These are phyloP conservation scores for Pulveroboletus sp. DNA, from an alignment of 768 basidiomycete genomes.

Conservation along the genomic window DNA sequence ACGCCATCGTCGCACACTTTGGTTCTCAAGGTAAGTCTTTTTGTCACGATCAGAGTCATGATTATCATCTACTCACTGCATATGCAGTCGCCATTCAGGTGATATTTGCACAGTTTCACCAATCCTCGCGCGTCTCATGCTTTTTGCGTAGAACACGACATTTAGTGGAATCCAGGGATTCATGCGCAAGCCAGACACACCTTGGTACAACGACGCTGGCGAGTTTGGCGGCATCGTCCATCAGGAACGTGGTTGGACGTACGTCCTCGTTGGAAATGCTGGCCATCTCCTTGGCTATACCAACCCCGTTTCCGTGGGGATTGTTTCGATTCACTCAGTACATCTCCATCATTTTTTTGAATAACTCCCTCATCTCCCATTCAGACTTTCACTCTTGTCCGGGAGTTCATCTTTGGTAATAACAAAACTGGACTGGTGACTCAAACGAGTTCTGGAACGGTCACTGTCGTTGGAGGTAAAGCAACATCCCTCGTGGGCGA, in stretches of 20 bases:
- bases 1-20: slow-evolving; percentile 58
- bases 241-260: slow-evolving; percentile 65
- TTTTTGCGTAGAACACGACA: slow-evolving; percentile 59
- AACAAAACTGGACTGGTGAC: slow-evolving; percentile 58
- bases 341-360: background rate
- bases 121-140: background rate
- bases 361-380: accelerated
- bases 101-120: background rate
- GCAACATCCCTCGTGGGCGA: slow-evolving; percentile 42
- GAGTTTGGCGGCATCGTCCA: slow-evolving; percentile 65
- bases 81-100: slow-evolving; percentile 54
- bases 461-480: slow-evolving; percentile 48
- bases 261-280: slow-evolving; percentile 35
- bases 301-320: slow-evolving; percentile 42
- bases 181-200: slow-evolving; percentile 61
- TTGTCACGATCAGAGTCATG: background rate
- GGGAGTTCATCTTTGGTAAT: slow-evolving; percentile 67
- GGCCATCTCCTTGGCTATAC: slow-evolving; percentile 37
- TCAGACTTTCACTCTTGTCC: slow-evolving; percentile 58
- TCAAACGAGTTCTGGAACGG: slow-evolving; percentile 21
- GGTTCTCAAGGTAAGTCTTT: slow-evolving; percentile 54
- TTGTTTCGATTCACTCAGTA: slow-evolving; percentile 10
- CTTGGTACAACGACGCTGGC: slow-evolving; percentile 58
- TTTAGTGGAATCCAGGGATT: slow-evolving; percentile 79
- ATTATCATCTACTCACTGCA: slow-evolving; percentile 3